Evolutionary conservation across 2,329 filamentous ascomycete genomes (phyloP).

Genomic region (Aspergillus vadensis): DNA sequence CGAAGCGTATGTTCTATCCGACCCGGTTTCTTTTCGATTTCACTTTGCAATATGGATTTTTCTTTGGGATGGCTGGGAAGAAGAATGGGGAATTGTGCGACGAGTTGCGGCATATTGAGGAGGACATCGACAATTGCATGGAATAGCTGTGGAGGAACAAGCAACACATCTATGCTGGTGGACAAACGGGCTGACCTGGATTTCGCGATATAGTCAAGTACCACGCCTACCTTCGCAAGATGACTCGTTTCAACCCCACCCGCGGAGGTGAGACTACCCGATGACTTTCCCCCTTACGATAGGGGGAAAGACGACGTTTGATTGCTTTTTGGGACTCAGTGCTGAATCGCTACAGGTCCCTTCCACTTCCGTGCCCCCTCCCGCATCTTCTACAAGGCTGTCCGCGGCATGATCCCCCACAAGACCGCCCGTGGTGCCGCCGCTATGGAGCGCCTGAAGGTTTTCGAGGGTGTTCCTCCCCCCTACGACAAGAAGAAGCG

Average conservation of each 20-base stretch:
- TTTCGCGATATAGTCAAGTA: constrained; percentile 82
- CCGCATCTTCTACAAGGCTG: constrained; percentile 99
- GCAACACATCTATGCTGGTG: background rate
- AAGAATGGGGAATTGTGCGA: background rate
- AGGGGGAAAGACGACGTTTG: background rate
- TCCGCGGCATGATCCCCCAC: constrained; percentile 99
- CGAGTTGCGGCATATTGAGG: background rate
- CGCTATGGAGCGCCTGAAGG: constrained; percentile 97
- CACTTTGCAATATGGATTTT: background rate
- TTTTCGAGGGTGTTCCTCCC: constrained; percentile 98
- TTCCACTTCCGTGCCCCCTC: constrained; percentile 99
- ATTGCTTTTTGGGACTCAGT: background rate
- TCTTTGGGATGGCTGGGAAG: constrained; percentile 9
- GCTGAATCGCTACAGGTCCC: constrained; percentile 64
- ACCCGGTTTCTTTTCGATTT: constrained; percentile 19
- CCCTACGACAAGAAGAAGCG: constrained; percentile 99
- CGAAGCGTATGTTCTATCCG: constrained; percentile 86
- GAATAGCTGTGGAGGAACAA: constrained; percentile 7
- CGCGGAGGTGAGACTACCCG: constrained; percentile 75
- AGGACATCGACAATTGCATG: background rate
- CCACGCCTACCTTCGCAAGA: constrained; percentile 99
- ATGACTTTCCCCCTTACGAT: background rate
- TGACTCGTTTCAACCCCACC: constrained; percentile 99
- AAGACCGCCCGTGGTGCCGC: constrained; percentile 98
- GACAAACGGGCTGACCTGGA: constrained; percentile 49